These are phyloP conservation scores for Protomyces pachydermus DNA, from an alignment of 1,139 yeast species.

Conservation along the genomic window DNA sequence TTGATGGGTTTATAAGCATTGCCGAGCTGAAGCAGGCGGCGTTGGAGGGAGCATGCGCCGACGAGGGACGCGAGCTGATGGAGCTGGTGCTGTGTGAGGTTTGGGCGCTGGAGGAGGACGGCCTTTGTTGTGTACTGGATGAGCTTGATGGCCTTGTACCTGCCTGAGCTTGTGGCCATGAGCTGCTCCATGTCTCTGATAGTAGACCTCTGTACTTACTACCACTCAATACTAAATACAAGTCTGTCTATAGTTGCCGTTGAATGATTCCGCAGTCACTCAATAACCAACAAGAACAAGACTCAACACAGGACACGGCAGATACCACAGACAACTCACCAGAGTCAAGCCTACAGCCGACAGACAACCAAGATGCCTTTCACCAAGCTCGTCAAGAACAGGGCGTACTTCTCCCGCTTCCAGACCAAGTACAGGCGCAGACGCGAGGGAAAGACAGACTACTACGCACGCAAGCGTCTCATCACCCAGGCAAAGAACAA, in stretches of 20 bases:
- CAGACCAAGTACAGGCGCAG: conserved; percentile 99
- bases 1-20: conserved; percentile 15
- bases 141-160: conserved; percentile 18
- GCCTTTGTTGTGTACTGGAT: conserved; percentile 11
- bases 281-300: not conserved
- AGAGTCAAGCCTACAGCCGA: no score
- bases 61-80: not conserved
- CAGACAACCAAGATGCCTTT: conserved; percentile 48
- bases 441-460: conserved; percentile 99
- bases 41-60: conserved; percentile 17
- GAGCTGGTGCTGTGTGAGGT: not conserved
- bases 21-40: conserved; percentile 22
- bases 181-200: conserved; percentile 11
- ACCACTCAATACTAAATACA: no score
- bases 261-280: not conserved
- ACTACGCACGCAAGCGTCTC: conserved; percentile 99
- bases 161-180: conserved; percentile 11
- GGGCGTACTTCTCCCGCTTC: conserved; percentile 99
- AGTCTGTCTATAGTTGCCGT: no score
- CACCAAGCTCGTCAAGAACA: conserved; percentile 64
- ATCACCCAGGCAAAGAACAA: conserved; percentile 99
- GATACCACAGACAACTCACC: no score
- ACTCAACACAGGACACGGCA: no score
- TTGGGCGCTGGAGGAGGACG: not conserved
- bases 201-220: no score